Base-by-base conservation (phyloP, 139 green algal species). In the Chlorella vulgaris region DNA sequence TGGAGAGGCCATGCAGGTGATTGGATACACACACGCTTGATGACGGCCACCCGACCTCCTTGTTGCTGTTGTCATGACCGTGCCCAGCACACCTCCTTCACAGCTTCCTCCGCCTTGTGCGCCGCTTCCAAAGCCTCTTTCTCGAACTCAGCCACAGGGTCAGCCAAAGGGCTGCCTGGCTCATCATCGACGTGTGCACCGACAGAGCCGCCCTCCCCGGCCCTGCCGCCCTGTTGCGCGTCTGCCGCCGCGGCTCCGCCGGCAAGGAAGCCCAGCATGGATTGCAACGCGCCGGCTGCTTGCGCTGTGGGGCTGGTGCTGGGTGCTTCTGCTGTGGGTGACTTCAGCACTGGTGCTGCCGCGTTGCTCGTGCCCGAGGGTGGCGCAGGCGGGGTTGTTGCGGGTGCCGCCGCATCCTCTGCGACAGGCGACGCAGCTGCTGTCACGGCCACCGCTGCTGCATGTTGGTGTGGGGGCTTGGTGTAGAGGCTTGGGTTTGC, bases 31-130 rank as follows among this genome's bases (percentile, higher is more conserved):
- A n/a, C n/a, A n/a, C n/a, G n/a, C n/a, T n/a, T n/a, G n/a, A n/a
- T n/a, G n/a, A n/a, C n/a, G n/a, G n/a, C n/a, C n/a, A n/a, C n/a
- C n/a, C n/a, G n/a, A n/a, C n/a, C n/a, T n/a, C n/a, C n/a, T n/a
- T n/a, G n/a, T n/a, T n/a, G n/a, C n/a, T n/a, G n/a, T n/a, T n/a
- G n/a, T n/a, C n/a, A n/a, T n/a, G n/a, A n/a, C n/a, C n/a, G n/a
- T n/a, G n/a, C n/a, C n/a, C n/a, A n/a, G n/a, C 39, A 85, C 69
- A 65, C 55, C 55, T 65, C 55, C 22, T 65, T 65, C 15, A 65
- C 55, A 8, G 55, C 55, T 21, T 28, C 55, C 55, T 65, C 55
- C 22, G 55, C 55, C 55, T 65, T 28, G 18, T 31, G 28, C 5
- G 55, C 55, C 18, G 55, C 55, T 31, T 65, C 55, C 55, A 65